Evolutionary conservation across 495 filamentous ascomycete genomes (phyloP).

Genomic region (Trichoderma gamsii): DNA sequence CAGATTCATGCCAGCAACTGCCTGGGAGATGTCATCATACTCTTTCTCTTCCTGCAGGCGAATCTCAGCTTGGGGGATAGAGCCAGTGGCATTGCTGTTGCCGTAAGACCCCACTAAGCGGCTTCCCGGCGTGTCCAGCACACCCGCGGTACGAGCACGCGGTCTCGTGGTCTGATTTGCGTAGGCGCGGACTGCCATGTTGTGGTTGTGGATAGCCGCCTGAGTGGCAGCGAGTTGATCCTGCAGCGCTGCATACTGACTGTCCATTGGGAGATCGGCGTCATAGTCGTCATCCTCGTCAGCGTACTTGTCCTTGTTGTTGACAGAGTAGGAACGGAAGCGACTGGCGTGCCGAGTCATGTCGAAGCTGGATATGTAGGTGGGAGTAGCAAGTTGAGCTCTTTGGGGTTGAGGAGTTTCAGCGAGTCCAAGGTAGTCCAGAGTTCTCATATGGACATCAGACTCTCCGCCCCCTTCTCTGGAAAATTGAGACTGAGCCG

Average conservation of each 20-base stretch:
- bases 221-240: slow-evolving; percentile 69
- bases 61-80: slow-evolving; percentile 75
- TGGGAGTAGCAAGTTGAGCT: slow-evolving; percentile 62
- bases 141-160: slow-evolving; percentile 75
- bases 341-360: slow-evolving; percentile 76
- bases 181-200: slow-evolving; percentile 87
- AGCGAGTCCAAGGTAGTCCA: slow-evolving; percentile 92
- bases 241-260: slow-evolving; percentile 59
- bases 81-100: slow-evolving; percentile 64
- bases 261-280: slow-evolving; percentile 65
- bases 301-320: slow-evolving; percentile 96
- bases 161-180: slow-evolving; percentile 79
- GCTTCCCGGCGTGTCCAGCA: slow-evolving; percentile 76
- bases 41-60: slow-evolving; percentile 65
- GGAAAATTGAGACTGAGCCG: slow-evolving; percentile 82
- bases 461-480: slow-evolving; percentile 79
- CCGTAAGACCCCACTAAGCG: slow-evolving; percentile 72
- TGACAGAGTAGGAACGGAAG: slow-evolving; percentile 95
- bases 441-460: slow-evolving; percentile 78
- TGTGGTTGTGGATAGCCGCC: slow-evolving; percentile 87
- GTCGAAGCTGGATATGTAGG: slow-evolving; percentile 69
- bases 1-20: slow-evolving; percentile 73
- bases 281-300: slow-evolving; percentile 83
- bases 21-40: slow-evolving; percentile 61
- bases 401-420: slow-evolving; percentile 84